Evolutionary conservation across 1,284 basidiomycete genomes (phyloP), one percentile per base, ranked within the genome.

Genomic region (Ustilago trichophora): DNA sequence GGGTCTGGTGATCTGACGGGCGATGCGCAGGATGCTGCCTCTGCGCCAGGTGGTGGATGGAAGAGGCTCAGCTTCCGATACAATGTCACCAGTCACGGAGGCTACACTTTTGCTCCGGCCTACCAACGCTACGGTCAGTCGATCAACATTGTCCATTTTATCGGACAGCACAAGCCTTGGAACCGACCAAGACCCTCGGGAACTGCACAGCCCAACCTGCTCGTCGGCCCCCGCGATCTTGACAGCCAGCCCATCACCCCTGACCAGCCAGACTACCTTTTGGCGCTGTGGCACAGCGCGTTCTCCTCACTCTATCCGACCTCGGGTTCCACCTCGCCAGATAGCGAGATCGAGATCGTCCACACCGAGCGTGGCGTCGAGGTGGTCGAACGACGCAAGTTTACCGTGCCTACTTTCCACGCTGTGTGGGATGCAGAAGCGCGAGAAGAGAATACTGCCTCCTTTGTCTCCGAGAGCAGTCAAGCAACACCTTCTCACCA

Each of bases 71-170:
- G 92, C 80, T 81, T 77, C 69, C 82, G 83, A 1, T 98, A 96
- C 84, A 98, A 98, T 81, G 95, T 93, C 9, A 98, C 95, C 2
- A 94, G 94, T 10, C 93, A 92, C n/a, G 92, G 93, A 48, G 92
- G 90, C 48, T 98, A 98, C 84, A 95, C 92, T 38, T 98, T 96
- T 83, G 92, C 92, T 4, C 95, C 95, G 48, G 95, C 95, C 7
- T 97, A 96, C 82, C 89, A 90, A 78, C 90, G 93, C 35, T 97
- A 91, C 79, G 93, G 93, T 10, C 87, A 89, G 44, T 86, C 90
- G 69, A 95, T 97, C 82, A 89, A 88, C 53, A 88, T 89, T 47
- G 88, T 97, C 46, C 95, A 98, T 83, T 98, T 98, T 77, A 97
- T 98, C 72, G 95, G 95, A 4, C 85, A 88, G 15, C 87, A 91